phyloP scores from a whole-genome alignment of 139 green algal species.

The Coelastrella sp. region DNA sequence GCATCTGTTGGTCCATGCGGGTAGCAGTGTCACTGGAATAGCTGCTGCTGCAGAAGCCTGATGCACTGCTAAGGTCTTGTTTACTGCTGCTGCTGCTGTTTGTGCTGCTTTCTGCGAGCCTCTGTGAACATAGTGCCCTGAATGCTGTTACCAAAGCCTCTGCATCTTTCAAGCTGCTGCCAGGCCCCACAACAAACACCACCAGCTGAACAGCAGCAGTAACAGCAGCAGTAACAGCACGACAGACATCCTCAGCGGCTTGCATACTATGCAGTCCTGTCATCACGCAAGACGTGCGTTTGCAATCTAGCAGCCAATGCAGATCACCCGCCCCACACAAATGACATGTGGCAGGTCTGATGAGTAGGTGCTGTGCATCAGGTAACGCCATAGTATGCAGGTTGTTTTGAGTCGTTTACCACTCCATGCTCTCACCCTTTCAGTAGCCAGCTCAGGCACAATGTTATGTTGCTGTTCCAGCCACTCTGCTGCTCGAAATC shows the following conservation, averaged over 20 bases:
- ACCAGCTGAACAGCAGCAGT: conserved; percentile 61
- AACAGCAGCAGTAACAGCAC: not conserved
- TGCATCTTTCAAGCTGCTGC: conserved; percentile 61
- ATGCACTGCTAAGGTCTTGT: too few species aligned
- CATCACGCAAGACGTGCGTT: too few species aligned
- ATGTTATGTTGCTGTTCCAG: conserved; percentile 75
- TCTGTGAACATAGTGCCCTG: not conserved
- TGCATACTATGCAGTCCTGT: too few species aligned
- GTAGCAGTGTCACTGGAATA: not conserved
- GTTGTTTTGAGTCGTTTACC: too few species aligned
- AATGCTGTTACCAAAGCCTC: conserved; percentile 59
- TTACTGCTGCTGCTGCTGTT: not conserved
- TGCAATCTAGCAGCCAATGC: too few species aligned
- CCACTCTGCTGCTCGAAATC: conserved; percentile 36
- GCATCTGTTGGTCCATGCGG: not conserved
- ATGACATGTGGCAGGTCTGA: too few species aligned
- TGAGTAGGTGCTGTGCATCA: not conserved
- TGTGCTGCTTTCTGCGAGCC: not conserved
- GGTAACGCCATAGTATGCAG: not conserved
- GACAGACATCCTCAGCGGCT: too few species aligned
- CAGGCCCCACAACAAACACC: conserved; percentile 79
- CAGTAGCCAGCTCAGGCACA: conserved; percentile 84
- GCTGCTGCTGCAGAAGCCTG: not conserved
- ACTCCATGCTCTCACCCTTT: conserved; percentile 47
- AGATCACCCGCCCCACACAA: too few species aligned